Evolutionary conservation across 1,139 yeast genomes (phyloP), one percentile per base, ranked within the genome.

Genomic region (Pichia sp.): DNA sequence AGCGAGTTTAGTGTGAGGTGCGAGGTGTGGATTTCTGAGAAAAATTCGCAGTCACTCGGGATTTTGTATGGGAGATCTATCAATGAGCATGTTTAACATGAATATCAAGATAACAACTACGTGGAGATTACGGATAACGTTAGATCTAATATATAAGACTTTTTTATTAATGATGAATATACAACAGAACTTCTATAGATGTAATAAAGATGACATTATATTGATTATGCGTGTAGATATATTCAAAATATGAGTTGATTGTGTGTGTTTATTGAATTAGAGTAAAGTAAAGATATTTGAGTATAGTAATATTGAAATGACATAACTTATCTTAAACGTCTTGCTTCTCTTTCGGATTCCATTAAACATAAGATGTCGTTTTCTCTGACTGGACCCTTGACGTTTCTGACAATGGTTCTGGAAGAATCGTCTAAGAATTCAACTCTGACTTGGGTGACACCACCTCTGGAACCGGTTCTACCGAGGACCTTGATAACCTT

Each of bases 381-480:
- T 79, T 91, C 98, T 81, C 98, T 89, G 74, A 91, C 98, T 76
- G 99, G 97, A 70, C 99, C 99, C 81, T 85, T 93, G 76, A 93
- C 99, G 84, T 93, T 93, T 86, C 99, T 90, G 81, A 93, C 97
- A 71, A 93, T 91, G 71, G 96, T 87, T 85, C 98, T 90, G 75
- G 96, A 80, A 69, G 95, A 79, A 75, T 93, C 98, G 76, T 91
- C 98, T 75, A 93, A 83, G 86, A 93, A 93, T 79, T 93, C 98
- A 70, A 93, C 98, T 79, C 99, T 91, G 75, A 93, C 98, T 80
- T 93, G 99, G 77, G 98, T 93, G 78, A 93, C 99, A 85, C 97
- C 98, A 85, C 99, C 99, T 83, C 98, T 91, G 73, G 97, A 91
- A 73, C 97, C 98, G 84, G 98, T 91, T 81, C 98, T 90, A 75